A percentile compares a stretch with the other conserved stretches of the same genome.
These are phyloP conservation scores for Chaetomiaceae sp. DNA, from an alignment of 2,329 filamentous ascomycete genomes.

Conservation along the genomic window DNA sequence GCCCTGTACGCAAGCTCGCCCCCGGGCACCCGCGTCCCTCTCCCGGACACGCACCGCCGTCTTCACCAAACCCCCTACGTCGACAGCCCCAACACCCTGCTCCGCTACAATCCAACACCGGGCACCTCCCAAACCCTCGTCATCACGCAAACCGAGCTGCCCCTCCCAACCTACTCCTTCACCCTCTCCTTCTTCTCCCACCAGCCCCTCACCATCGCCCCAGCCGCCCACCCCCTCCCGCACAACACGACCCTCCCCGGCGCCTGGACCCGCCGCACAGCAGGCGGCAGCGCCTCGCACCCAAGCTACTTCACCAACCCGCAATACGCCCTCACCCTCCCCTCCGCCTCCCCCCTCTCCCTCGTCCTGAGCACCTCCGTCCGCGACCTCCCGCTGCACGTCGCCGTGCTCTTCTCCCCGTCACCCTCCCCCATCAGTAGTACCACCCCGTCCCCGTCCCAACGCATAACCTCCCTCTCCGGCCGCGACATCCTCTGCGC, in stretches of 20 bases:
- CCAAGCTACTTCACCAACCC: constrained; percentile 79
- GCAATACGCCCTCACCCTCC: constrained; percentile 67
- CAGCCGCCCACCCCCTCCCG: constrained; percentile 57
- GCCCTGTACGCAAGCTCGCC: constrained; percentile 65
- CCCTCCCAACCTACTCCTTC: constrained; percentile 71
- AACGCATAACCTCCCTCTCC: constrained; percentile 64
- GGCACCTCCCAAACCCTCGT: constrained; percentile 52
- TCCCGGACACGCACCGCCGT: constrained; percentile 59
- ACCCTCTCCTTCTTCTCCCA: constrained; percentile 79
- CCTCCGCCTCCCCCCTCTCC: constrained; percentile 56
- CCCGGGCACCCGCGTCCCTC: constrained; percentile 64
- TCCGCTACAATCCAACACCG: constrained; percentile 59
- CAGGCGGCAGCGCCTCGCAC: constrained; percentile 78
- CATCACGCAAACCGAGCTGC: constrained; percentile 65
- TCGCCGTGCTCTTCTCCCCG: constrained; percentile 76
- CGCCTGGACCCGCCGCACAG: constrained; percentile 72
- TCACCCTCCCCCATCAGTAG: constrained; percentile 37
- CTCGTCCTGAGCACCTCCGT: constrained; percentile 68
- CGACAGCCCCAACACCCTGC: constrained; percentile 86
- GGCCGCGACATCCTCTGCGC: constrained; percentile 74
- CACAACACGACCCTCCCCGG: constrained; percentile 56
- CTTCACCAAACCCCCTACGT: constrained; percentile 79
- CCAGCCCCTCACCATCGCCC: constrained; percentile 53
- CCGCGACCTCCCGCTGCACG: constrained; percentile 69
- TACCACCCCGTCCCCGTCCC: constrained; percentile 22